These are phyloP conservation scores for Rhytidhysteron rufulum DNA, from an alignment of 2,329 filamentous ascomycete genomes.

Conservation along the genomic window DNA sequence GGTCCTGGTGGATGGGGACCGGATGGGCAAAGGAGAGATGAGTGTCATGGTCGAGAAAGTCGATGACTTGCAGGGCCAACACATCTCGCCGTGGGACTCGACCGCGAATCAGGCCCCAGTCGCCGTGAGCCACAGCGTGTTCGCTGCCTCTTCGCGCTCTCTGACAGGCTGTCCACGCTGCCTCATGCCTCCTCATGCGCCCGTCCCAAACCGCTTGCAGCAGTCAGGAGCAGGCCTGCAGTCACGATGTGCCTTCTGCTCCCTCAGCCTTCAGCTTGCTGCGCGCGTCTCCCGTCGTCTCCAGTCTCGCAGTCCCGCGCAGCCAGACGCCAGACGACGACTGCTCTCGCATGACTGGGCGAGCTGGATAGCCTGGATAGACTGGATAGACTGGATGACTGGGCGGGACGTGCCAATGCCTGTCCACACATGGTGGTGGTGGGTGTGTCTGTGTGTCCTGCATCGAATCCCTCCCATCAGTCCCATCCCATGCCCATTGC, in stretches of 20 bases:
- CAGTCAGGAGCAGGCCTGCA: not conserved
- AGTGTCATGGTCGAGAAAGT: conserved; percentile 1
- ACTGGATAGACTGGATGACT: too few relatives aligned
- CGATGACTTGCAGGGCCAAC: conserved; percentile 12
- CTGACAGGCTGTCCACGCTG: conserved; percentile 2
- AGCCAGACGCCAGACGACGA: too few relatives aligned
- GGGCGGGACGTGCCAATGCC: too few relatives aligned
- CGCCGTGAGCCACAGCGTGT: conserved; percentile 3
- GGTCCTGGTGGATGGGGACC: too few relatives aligned
- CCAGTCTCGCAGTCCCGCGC: too few relatives aligned
- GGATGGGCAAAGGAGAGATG: too few relatives aligned
- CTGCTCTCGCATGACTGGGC: too few relatives aligned
- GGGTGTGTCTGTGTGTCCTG: too few relatives aligned
- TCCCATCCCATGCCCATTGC: too few relatives aligned
- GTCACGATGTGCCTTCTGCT: conserved; percentile 7
- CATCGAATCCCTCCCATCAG: too few relatives aligned
- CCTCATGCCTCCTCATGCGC: not conserved
- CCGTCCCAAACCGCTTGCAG: conserved; percentile 9
- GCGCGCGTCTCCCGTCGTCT: not conserved
- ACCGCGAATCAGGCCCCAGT: conserved; percentile 8
- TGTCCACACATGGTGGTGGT: too few relatives aligned
- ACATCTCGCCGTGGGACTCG: conserved; percentile 6
- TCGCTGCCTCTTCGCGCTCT: not conserved
- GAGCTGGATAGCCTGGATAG: too few relatives aligned
- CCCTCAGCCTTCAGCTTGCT: not conserved